Base-by-base conservation (phyloP, 495 filamentous ascomycete genomes). In the Annulohypoxylon bovei region DNA sequence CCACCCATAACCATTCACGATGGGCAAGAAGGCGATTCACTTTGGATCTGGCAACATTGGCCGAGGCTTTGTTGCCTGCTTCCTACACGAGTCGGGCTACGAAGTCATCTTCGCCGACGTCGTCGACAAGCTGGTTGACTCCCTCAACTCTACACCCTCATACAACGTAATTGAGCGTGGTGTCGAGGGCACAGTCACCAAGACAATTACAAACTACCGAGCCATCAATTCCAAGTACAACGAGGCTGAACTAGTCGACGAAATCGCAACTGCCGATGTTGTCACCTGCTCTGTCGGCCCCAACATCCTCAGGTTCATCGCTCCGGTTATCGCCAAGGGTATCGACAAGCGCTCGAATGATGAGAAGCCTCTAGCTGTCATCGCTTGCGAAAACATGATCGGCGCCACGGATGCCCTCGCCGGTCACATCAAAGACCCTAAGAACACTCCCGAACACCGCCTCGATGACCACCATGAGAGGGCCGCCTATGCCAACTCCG, bases 361-460 rank as follows among this genome's bases (percentile, higher is more conserved):
- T n/a, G 78, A 85, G 40, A 87, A 86, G 56, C 95, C 94, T 3
- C 76, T 97, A 39, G 93, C 93, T 6, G 92, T 99, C 75, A 95
- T 99, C 79, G 95, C 95, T 44, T 99, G 95, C 80, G 95, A 99
- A 85, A 99, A 99, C 82, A 92, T 92, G 76, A 97, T 97, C 73
- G 90, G 90, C 62, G 95, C 92, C 67, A 98, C 96, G 6, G 92
- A 95, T 76, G 90, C 90, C 1, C 88, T 97, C 39, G 90, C 89
- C 62, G 87, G 85, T 40, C 89, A 90, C 84, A 95, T 97, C 85
- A 91, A 93, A 82, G 82, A 91, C 37, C 80, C 83, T 47, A 81
- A 88, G 61, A 87, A 92, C 79, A 92, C 90, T 14, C 79, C 85
- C 50, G 67, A 83, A 37, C 82, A 87, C 63, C 86, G 88, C 47